Percentiles rank a stretch among this genome's conserved stretches.
Conservation (phyloP, 768 basidiomycete genomes). For the Suillus subaureus region DNA sequence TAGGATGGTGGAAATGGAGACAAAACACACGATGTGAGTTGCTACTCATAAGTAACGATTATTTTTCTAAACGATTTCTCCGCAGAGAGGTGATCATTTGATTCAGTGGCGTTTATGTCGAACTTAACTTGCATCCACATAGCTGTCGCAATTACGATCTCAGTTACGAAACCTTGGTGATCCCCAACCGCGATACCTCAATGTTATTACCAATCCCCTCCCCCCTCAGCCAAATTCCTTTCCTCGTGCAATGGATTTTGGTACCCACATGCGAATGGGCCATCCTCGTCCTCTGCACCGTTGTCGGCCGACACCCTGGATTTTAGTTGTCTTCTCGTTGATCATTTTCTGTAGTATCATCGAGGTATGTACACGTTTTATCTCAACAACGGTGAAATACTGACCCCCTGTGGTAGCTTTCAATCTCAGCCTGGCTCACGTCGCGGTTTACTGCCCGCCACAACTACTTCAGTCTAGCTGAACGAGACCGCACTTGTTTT, state of each 20-base stretch:
- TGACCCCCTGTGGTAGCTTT: conserved; percentile 45
- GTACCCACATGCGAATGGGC: conserved; percentile 48
- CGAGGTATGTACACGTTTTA: conserved; percentile 45
- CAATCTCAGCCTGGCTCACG: conserved; percentile 73
- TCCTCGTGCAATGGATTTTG: conserved; percentile 37
- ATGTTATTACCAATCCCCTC: conserved; percentile 48
- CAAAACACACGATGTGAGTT: conserved; percentile 28
- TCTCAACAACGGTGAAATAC: background rate
- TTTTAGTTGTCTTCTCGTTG: conserved; percentile 56
- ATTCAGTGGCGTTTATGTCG: background rate
- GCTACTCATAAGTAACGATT: background rate
- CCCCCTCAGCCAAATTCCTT: conserved; percentile 57
- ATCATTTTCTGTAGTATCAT: conserved; percentile 60
- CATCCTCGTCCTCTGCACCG: conserved; percentile 36
- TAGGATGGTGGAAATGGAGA: conserved; percentile 35
- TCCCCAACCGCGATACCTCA: conserved; percentile 31
- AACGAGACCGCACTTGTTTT: conserved; percentile 67
- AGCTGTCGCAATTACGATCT: conserved; percentile 35
- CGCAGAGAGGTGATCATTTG: conserved; percentile 9
- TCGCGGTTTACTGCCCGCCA: conserved; percentile 58
- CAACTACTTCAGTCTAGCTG: conserved; percentile 48
- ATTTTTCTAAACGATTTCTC: background rate
- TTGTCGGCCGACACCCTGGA: conserved; percentile 9
- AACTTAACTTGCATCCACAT: conserved; percentile 23
- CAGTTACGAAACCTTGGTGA: conserved; percentile 39